Evolutionary conservation across 2,329 filamentous ascomycete genomes (phyloP).

Genomic region (Colletotrichum liaoningense): DNA sequence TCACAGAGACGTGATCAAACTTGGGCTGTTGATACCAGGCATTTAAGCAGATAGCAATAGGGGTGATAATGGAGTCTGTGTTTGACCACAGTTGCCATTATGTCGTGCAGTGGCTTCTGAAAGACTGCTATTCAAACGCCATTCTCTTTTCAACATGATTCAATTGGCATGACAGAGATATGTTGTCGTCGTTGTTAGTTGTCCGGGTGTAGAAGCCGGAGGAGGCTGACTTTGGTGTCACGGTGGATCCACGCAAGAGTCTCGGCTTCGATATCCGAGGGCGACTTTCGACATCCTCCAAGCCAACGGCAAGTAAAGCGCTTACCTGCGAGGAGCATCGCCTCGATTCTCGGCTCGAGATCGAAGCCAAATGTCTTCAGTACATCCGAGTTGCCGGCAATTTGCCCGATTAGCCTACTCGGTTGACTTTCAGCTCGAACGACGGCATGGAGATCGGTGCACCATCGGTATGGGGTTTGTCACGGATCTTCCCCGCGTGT

Average conservation of each 20-base stretch:
- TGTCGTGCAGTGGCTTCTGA: too few relatives aligned
- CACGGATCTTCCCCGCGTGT: neutral
- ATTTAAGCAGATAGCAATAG: neutral
- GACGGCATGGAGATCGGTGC: neutral
- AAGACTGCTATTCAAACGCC: accelerated
- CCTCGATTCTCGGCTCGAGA: too few relatives aligned
- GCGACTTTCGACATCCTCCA: neutral
- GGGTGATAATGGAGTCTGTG: too few relatives aligned
- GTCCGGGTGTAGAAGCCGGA: neutral
- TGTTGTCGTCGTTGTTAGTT: too few relatives aligned
- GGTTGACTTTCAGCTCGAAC: neutral
- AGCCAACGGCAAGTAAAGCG: too few relatives aligned
- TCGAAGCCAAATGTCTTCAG: too few relatives aligned
- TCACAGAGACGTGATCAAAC: neutral
- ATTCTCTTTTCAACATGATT: too few relatives aligned
- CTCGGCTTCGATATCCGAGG: conserved; percentile 21
- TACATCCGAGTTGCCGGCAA: too few relatives aligned
- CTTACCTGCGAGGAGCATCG: too few relatives aligned
- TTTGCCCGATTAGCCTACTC: neutral
- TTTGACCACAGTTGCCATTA: too few relatives aligned
- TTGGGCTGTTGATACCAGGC: neutral
- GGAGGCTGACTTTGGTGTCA: neutral
- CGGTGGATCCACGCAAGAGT: neutral
- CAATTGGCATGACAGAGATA: too few relatives aligned
- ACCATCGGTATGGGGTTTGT: neutral